phyloP scores from a whole-genome alignment of 345 rosid species.

The Pugionium dolabratum region DNA sequence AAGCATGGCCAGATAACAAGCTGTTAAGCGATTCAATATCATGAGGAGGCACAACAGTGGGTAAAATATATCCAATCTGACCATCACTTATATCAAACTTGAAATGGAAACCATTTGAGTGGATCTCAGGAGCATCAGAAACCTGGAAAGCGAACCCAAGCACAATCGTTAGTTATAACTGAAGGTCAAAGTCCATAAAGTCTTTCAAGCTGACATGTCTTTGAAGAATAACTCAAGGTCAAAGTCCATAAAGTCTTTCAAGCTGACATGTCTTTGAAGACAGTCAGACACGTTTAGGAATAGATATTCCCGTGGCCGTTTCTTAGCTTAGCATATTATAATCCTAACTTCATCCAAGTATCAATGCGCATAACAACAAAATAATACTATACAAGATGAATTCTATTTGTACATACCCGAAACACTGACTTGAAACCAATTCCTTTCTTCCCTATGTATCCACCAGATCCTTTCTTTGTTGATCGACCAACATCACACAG shows the following conservation, averaged over 20 bases:
- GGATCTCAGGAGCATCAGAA: constrained; percentile 96
- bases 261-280: constrained; percentile 7
- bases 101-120: constrained; percentile 92
- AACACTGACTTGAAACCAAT: constrained; percentile 98
- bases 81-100: constrained; percentile 90
- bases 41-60: constrained; percentile 73
- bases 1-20: constrained; percentile 45
- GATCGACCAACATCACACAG: constrained; percentile 96
- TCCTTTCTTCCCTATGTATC: constrained; percentile 95
- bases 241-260: constrained; percentile 13
- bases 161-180: constrained; percentile 4
- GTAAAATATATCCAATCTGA: constrained; percentile 93
- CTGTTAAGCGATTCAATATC: constrained; percentile 54
- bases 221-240: neutral
- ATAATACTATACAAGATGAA: constrained; percentile 11
- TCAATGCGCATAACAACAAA: constrained; percentile 25
- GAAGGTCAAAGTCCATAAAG: neutral
- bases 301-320: constrained; percentile 20
- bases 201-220: constrained; percentile 22
- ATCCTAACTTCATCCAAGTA: constrained; percentile 24
- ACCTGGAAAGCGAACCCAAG: constrained; percentile 54
- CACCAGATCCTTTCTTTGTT: constrained; percentile 82
- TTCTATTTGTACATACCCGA: constrained; percentile 60
- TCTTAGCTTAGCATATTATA: constrained; percentile 14
- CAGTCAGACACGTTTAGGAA: neutral